Evolutionary conservation across 768 basidiomycete genomes (phyloP).

Genomic region (Saitozyma podzolica): DNA sequence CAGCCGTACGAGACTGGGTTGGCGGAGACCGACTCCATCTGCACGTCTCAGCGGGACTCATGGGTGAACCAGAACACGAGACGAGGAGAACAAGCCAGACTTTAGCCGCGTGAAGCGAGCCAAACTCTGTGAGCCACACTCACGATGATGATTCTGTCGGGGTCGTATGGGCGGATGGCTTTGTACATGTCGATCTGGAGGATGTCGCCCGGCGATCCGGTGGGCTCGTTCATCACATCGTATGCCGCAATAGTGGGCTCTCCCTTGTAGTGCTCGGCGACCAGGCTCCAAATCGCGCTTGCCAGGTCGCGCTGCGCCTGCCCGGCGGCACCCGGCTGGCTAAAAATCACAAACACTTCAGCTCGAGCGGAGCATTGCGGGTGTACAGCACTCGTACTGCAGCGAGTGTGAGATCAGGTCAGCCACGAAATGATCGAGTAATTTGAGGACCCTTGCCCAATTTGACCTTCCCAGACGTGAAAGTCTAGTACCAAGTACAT

Average conservation of each 20-base stretch:
- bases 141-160: slow-evolving; percentile 39
- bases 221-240: slow-evolving; percentile 47
- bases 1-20: slow-evolving; percentile 37
- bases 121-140: not conserved
- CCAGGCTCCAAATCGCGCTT: slow-evolving; percentile 39
- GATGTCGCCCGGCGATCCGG: slow-evolving; percentile 34
- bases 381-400: too few relatives aligned
- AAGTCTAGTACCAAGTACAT: slow-evolving; percentile 40
- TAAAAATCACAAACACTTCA: too few relatives aligned
- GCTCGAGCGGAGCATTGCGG: too few relatives aligned
- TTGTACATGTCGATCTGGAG: slow-evolving; percentile 46
- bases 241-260: slow-evolving; percentile 39
- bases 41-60: not conserved
- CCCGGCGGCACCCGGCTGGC: slow-evolving; percentile 7
- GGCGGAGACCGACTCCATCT: slow-evolving; percentile 37
- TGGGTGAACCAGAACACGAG: too few relatives aligned
- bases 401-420: too few relatives aligned
- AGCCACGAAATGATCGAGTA: slow-evolving; percentile 37
- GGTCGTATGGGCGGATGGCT: slow-evolving; percentile 36
- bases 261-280: slow-evolving; percentile 36
- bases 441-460: slow-evolving; percentile 5
- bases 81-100: too few relatives aligned
- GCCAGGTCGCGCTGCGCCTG: slow-evolving; percentile 7
- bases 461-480: slow-evolving; percentile 47
- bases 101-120: not conserved